phyloP scores from a whole-genome alignment of 208 protist species.

The Trypanosoma mega region DNA sequence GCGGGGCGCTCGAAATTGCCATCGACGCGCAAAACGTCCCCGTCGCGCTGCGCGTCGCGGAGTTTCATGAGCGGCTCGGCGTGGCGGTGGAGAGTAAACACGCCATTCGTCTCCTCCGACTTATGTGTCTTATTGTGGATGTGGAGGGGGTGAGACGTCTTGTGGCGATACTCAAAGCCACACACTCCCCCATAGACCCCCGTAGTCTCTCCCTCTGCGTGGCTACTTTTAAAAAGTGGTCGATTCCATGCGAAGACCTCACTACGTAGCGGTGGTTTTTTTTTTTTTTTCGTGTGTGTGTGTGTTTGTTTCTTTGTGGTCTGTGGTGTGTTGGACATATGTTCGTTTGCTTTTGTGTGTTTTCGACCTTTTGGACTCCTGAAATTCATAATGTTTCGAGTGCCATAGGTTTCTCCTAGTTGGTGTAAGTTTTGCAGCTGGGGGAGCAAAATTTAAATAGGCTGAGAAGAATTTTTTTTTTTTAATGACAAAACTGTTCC shows the following conservation, averaged over 20 bases:
- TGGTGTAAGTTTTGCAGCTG: no score
- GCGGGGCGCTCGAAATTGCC: constrained; percentile 50
- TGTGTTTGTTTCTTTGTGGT: neutral
- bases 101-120: constrained; percentile 43
- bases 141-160: constrained; percentile 38
- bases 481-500: neutral
- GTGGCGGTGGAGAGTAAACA: constrained; percentile 52
- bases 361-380: no score
- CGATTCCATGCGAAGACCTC: constrained; percentile 38
- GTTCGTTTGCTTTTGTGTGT: no score
- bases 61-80: constrained; percentile 33
- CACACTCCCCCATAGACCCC: constrained; percentile 51
- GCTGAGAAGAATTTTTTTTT: constrained; percentile 9
- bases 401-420: no score
- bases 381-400: no score
- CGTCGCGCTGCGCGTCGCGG: constrained; percentile 40
- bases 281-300: neutral
- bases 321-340: neutral
- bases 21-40: constrained; percentile 51
- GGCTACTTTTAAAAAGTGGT: constrained; percentile 34
- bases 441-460: no score
- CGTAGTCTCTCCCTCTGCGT: constrained; percentile 44
- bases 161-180: constrained; percentile 38
- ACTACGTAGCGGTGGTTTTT: constrained; percentile 3
- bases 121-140: constrained; percentile 39